Conservation (phyloP, 192 early-diverging fungal species). For the Entophlyctis luteolus region DNA sequence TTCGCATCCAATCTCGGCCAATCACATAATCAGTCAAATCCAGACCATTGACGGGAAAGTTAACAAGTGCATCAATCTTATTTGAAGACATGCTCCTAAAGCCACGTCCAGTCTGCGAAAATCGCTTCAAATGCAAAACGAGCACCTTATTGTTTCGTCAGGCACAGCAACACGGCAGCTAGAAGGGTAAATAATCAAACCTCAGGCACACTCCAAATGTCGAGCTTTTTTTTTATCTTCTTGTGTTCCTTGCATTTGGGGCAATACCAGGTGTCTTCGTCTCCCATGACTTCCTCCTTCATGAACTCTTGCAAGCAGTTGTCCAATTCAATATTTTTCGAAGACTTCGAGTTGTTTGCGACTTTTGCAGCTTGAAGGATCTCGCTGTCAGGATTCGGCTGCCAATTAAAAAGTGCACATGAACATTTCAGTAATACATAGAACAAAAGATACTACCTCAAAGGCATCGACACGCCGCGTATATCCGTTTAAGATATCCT, state of each 20-base stretch:
- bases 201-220: conserved; percentile 74
- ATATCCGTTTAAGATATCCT: background rate
- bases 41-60: conserved; percentile 63
- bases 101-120: conserved; percentile 55
- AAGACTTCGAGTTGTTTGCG: no score
- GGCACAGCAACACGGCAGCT: background rate
- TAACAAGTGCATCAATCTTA: conserved; percentile 70
- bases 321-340: conserved; percentile 56
- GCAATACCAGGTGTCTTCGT: conserved; percentile 78
- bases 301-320: conserved; percentile 74
- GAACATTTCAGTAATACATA: background rate
- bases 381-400: no score
- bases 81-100: conserved; percentile 56
- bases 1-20: conserved; percentile 15
- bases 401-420: background rate
- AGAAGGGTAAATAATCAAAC: conserved; percentile 13
- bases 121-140: conserved; percentile 80
- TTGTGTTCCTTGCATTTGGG: conserved; percentile 71
- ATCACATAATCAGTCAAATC: conserved; percentile 53
- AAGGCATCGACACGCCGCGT: background rate
- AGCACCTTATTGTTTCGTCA: conserved; percentile 42
- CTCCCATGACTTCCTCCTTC: conserved; percentile 68
- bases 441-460: background rate
- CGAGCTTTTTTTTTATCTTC: conserved; percentile 73
- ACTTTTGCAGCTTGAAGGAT: no score